These are phyloP conservation scores for Bodo saltans DNA, from an alignment of 78 protist species.

Conservation along the genomic window DNA sequence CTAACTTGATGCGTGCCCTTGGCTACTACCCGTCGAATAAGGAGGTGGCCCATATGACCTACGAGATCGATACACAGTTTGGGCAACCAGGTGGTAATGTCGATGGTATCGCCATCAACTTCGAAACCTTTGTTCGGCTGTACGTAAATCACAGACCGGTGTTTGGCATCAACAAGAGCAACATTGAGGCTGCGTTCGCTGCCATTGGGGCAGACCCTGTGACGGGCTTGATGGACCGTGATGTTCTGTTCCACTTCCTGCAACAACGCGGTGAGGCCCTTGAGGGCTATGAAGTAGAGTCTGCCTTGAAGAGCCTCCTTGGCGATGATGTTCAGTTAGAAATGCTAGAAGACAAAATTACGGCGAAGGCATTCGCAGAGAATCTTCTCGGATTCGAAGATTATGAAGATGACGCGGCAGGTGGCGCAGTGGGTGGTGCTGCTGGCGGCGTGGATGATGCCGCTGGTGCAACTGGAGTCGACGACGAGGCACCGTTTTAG, in stretches of 20 bases:
- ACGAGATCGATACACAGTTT: slow-evolving; percentile 20
- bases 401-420: slow-evolving; percentile 21
- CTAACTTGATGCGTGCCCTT: slow-evolving; percentile 57
- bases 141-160: slow-evolving; percentile 70
- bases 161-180: slow-evolving; percentile 10
- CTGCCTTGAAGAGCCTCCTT: slow-evolving; percentile 1
- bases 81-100: slow-evolving; percentile 3
- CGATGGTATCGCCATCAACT: slow-evolving; percentile 30
- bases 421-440: no score
- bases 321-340: slow-evolving; percentile 20
- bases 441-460: no score
- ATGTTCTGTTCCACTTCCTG: slow-evolving; percentile 12
- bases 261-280: slow-evolving; percentile 23
- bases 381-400: slow-evolving; percentile 35
- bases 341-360: slow-evolving; percentile 30
- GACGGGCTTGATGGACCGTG: slow-evolving; percentile 35
- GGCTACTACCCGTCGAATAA: slow-evolving; percentile 57
- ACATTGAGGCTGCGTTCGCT: slow-evolving; percentile 47
- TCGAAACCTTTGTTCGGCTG: slow-evolving; percentile 30
- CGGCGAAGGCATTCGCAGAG: slow-evolving; percentile 35
- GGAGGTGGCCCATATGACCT: slow-evolving; percentile 29
- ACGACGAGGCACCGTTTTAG: no score
- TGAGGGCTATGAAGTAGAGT: neutral
- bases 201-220: slow-evolving; percentile 51
- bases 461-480: no score